Evolutionary conservation across 345 rosid genomes (phyloP).

Genomic region (Eucalyptus cladocalyx): DNA sequence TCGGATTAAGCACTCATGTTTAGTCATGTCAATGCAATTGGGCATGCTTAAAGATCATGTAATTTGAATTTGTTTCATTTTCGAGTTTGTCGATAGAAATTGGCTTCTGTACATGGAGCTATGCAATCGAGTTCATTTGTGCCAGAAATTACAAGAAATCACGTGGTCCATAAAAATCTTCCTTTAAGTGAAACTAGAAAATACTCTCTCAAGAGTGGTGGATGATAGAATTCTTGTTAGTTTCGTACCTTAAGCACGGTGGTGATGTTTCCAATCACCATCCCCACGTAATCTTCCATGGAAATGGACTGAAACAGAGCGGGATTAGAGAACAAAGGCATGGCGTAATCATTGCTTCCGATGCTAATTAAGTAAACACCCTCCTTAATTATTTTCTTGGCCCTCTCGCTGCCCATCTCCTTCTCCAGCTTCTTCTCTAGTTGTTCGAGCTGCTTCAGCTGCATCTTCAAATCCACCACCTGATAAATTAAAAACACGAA

Average conservation of each 20-base stretch:
- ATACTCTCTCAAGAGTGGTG: background rate
- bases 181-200: background rate
- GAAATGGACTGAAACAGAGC: background rate
- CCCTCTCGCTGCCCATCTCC: background rate
- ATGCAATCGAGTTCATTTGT: background rate
- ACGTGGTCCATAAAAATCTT: background rate
- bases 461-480: background rate
- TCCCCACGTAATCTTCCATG: background rate
- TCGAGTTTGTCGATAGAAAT: background rate
- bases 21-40: background rate
- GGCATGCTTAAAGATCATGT: background rate
- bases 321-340: background rate
- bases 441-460: conserved; percentile 1
- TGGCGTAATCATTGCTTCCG: conserved; percentile 1
- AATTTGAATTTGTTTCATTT: background rate
- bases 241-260: conserved; percentile 1
- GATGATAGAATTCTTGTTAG: background rate
- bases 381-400: background rate
- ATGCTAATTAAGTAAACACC: conserved; percentile 2
- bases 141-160: background rate
- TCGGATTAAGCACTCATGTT: background rate
- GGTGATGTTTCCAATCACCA: conserved; percentile 14
- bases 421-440: background rate
- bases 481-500: background rate
- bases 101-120: background rate